Evolutionary conservation across 305 asterid species (phyloP).

Genomic region (Fraxinus platypoda): DNA sequence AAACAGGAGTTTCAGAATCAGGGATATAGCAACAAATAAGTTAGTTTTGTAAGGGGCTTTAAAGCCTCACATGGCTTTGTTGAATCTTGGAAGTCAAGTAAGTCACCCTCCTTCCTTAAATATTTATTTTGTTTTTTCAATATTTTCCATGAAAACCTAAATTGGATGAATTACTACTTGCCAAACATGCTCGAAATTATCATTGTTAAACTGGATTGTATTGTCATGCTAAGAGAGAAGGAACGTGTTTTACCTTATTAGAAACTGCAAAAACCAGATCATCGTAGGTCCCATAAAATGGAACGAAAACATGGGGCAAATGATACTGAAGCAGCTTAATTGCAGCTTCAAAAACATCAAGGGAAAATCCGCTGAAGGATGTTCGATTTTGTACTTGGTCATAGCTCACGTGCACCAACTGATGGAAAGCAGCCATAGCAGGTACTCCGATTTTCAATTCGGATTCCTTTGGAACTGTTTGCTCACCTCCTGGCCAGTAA

Average conservation of each 20-base stretch:
- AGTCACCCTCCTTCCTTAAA: neutral
- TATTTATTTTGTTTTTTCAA: neutral
- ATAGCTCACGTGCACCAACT: constrained; percentile 46
- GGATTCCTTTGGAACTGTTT: constrained; percentile 44
- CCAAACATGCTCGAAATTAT: neutral
- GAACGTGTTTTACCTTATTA: constrained; percentile 45
- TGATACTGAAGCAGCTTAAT: constrained; percentile 42
- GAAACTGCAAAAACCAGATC: constrained; percentile 55
- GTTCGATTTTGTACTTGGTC: constrained; percentile 29
- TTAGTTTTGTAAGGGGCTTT: neutral
- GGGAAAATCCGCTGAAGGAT: constrained; percentile 48
- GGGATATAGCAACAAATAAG: neutral
- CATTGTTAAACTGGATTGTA: neutral
- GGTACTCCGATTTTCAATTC: constrained; percentile 60
- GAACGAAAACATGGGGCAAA: constrained; percentile 41
- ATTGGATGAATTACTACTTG: neutral
- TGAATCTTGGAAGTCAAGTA: neutral
- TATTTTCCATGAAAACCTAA: neutral
- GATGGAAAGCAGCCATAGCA: constrained; percentile 45
- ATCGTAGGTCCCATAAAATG: constrained; percentile 52
- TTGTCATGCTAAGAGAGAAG: neutral
- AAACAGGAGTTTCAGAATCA: neutral
- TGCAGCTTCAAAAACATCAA: constrained; percentile 59
- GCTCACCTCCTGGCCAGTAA: constrained; percentile 36
- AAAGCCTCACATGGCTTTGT: neutral